Evolutionary conservation across 2,329 filamentous ascomycete species (phyloP), one percentile per base, ranked within the genome.

Genomic region (Sclerotinia nivalis): DNA sequence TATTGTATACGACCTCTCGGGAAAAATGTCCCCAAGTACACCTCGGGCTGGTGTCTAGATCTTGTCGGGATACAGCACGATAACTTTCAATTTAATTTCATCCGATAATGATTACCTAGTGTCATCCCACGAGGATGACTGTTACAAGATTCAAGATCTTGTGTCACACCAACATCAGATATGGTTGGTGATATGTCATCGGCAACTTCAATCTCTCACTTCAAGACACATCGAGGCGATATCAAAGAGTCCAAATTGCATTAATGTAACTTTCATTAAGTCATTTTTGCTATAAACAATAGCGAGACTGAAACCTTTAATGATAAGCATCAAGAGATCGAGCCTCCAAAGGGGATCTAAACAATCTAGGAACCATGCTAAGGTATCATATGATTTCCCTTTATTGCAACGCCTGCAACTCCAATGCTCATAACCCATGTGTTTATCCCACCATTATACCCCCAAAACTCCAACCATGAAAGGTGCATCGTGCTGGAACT

Each of bases 311-410:
- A 20, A 18, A 52, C 9, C 34, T 64, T 15, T 52, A 9, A 52
- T 52, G 60, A 20, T 10, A 31, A 50, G 47, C 60, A 37, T 50
- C 47, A 64, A 40, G n/a, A 49, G 31, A 40, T 40, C 28, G 45
- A 64, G 60, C 60, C 45, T 52, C 22, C 4, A 64, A 50, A 59
- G 28, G 15, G 20, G 20, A 65, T 47, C n/a, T 65, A 65, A 55
- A 34, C 40, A 69, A 55, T n/a, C 28, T 45, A 43, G 45, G 9
- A 45, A 65, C 67, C 59, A 34, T 34, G 34, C 20, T 47, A 55
- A 62, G 67, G 61, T 64, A 64, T 52, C 61, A n/a, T 69, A 56
- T 69, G 28, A 54, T 47, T 15, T 69, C 67, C 60, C 59, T 55
- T 47, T 25, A 55, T 31, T 52, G 49, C 15, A 65, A 55, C 67